Conservation (phyloP, 805 yeast genomes). For the Pichia manshurica region DNA sequence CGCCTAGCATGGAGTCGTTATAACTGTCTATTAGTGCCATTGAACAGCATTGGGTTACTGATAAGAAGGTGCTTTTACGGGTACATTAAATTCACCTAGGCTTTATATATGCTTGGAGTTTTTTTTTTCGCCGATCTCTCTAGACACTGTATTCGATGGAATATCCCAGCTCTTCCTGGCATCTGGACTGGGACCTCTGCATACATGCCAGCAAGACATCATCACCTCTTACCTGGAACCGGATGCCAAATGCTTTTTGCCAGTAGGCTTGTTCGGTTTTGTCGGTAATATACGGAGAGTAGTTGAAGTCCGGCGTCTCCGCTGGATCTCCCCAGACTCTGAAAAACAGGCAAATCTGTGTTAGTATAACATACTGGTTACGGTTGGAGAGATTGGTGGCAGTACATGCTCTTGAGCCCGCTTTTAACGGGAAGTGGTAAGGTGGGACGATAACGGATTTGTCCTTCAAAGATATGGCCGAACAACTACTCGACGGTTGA, state of each 20-base stretch:
- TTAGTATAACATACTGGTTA: constrained; percentile 16
- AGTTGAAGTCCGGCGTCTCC: constrained; percentile 13
- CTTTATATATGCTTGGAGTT: too few relatives aligned
- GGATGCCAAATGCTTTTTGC: constrained; percentile 19
- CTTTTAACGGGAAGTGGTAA: constrained; percentile 23
- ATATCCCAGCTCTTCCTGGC: constrained; percentile 13
- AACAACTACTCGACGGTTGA: constrained; percentile 18
- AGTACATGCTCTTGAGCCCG: constrained; percentile 23
- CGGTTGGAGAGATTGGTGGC: constrained; percentile 21
- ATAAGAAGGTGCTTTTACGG: too few relatives aligned
- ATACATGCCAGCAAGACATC: constrained; percentile 12
- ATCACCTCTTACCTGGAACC: constrained; percentile 13
- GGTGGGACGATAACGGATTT: constrained; percentile 17
- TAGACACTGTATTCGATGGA: constrained; percentile 15
- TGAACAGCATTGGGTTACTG: too few relatives aligned
- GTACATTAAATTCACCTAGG: too few relatives aligned
- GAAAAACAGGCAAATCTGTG: constrained; percentile 18
- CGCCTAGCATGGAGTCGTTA: too few relatives aligned
- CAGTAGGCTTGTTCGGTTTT: constrained; percentile 21
- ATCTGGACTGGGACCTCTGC: constrained; percentile 3
- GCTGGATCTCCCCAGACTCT: constrained; percentile 8
- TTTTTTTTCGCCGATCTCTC: not conserved
- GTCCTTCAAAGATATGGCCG: constrained; percentile 18
- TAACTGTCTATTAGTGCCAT: too few relatives aligned
- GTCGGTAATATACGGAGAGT: constrained; percentile 19